Base-by-base conservation (phyloP, 2,329 filamentous ascomycete genomes). In the Cercospora beticola region DNA sequence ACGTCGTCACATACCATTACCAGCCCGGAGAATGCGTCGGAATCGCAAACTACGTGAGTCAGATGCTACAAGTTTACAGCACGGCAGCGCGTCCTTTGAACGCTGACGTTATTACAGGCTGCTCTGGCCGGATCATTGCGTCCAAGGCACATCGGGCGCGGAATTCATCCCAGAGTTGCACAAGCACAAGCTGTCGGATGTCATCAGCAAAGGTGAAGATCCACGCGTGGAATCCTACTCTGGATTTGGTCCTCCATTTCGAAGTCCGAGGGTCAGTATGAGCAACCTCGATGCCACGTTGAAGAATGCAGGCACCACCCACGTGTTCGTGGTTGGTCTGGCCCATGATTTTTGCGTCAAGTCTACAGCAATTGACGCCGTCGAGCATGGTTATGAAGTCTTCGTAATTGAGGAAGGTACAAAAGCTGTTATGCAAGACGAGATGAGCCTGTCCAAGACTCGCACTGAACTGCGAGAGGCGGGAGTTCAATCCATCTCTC, bases 321-420 rank as follows among this genome's bases (percentile, higher is more conserved):
- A 96, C 78, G 92, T 97, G 5, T 97, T 90, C 78, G 87, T 95
- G 23, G 93, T 92, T 1, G 95, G 95, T 0, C 78, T 99, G 65
- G 94, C 95, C 3, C 89, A 88, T 18, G 95, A 98, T 80, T 97
- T 92, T 79, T 99, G 95, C 78, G 94, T 98, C 65, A 90, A 88
- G 77, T 86, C 82, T 70, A 97, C 93, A 16, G 94, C 94, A 0
- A 80, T 93, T 62, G 92, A 97, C 83, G 90, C 94, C 0, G 84
- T 81, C 2, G 86, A 85, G 71, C 89, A 91, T 74, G 94, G 94
- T 0, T 97, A 95, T 77, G 83, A 80, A 73, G 91, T 91, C 4
- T 92, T 86, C 79, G 86, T 98, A 26, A 83, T 98, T 3, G 87
- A 90, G 74, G 92, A 98, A 75, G 93, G 85, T 8, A 94, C 91